A percentile compares a stretch with the other conserved stretches of the same genome.
These are phyloP conservation scores for Paraleonurus japonicus DNA, from an alignment of 257 asterid genomes.

Conservation along the genomic window DNA sequence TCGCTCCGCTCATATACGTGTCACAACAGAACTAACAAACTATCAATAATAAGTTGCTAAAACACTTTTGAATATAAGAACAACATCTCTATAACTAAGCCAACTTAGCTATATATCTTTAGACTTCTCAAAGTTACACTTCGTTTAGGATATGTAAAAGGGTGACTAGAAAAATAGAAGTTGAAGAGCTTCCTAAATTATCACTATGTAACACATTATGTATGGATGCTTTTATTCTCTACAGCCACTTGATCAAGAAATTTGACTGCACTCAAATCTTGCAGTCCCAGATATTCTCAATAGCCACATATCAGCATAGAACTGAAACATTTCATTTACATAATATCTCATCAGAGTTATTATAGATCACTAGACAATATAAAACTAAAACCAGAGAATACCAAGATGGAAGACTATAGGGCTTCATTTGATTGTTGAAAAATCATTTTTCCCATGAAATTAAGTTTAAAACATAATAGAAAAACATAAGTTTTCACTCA, in stretches of 20 bases:
- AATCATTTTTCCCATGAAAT: not conserved
- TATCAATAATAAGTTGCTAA: too few relatives aligned
- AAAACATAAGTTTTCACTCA: not conserved
- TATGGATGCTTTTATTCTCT: not conserved
- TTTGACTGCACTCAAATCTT: not conserved
- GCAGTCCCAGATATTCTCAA: not conserved
- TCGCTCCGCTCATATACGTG: too few relatives aligned
- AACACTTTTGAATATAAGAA: too few relatives aligned
- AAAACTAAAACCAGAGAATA: not conserved
- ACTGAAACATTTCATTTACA: not conserved
- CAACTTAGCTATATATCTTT: too few relatives aligned
- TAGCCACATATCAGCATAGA: not conserved
- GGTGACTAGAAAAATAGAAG: not conserved
- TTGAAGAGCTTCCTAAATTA: not conserved
- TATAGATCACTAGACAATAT: not conserved
- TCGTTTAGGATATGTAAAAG: not conserved
- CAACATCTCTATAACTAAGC: too few relatives aligned
- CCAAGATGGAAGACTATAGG: not conserved
- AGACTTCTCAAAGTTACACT: not conserved
- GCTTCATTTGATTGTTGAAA: not conserved
- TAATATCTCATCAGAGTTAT: not conserved
- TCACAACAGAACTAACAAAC: too few relatives aligned
- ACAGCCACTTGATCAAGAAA: not conserved
- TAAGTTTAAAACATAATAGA: not conserved
- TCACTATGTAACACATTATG: not conserved